Evolutionary conservation across 2,329 filamentous ascomycete species (phyloP), one percentile per base, ranked within the genome.

Genomic region (Talaromyces piceae): DNA sequence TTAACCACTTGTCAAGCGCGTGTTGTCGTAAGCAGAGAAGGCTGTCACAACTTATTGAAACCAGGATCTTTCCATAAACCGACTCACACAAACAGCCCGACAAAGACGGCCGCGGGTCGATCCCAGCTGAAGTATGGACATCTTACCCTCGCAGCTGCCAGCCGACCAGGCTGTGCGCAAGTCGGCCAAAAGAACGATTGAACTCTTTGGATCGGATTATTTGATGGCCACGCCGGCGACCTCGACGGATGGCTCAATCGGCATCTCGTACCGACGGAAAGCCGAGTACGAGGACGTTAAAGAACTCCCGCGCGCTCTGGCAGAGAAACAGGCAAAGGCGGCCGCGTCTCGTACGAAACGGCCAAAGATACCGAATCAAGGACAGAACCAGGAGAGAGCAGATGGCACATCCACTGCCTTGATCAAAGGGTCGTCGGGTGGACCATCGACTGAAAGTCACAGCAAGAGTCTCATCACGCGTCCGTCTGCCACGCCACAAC

Each of bases 251-350:
- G 69, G 67, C 23, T 69, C 70, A 27, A 72, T 74, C 54, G 67
- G 69, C 27, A 60, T 70, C 22, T 73, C 71, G 37, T 75, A 74
- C 60, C 65, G 72, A 56, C 61, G 71, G 53, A 73, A 71, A 64
- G 64, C 63, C 51, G 90, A 96, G 73, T 96, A 95, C 69, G 80
- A 83, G 59, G 76, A 84, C 62, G 84, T 93, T 20, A 81, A 83
- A 64, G 84, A 86, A 56, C 77, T 96, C 3, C 91, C 91, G 5
- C 81, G 85, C 20, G 81, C 81, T 1, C 77, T 96, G 18, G 87
- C 87, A 30, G 84, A 87, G 20, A 93, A 91, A 66, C 86, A 91
- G 67, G 84, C 86, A 12, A 80, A 76, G 60, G 78, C 80, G 31
- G 71, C 81, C n/a, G 78, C 77, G 7, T 77, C 80, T 54, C 77